Base-by-base conservation (phyloP, 2,329 filamentous ascomycete genomes). In the Calonectria naviculata region DNA sequence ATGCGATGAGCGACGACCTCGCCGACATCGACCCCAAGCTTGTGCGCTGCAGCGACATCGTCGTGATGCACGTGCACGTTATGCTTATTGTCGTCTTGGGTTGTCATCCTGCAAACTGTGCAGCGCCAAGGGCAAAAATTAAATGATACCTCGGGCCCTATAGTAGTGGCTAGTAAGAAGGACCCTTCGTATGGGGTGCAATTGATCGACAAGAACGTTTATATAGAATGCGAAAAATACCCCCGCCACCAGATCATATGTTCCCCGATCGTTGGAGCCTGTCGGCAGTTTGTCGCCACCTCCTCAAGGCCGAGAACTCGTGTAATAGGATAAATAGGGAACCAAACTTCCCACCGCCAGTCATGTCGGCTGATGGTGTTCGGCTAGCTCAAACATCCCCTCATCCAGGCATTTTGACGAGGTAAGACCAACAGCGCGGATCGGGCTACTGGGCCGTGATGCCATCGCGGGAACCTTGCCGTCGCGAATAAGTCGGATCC, bases 1-100 rank as follows among this genome's bases (percentile, higher is more conserved):
- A 77, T 75, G 21, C 75, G 66, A 2, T 72, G 68, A n/a, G 73
- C 70, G 28, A 77, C 73, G 8, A 77, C 70, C 10, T 77, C 75
- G 8, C 71, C 73, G 1, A 77, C 75, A 17, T 61, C 71, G 7
- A 77, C 71, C 7, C 75, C 75, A 17, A 73, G 67, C 49, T 77
- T 77, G 41, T 28, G 38, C 10, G 75, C 75, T 34, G 74, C 70
- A 4, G 72, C 71, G 26, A 71, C 66, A 26, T 75, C 73, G 47
- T 77, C 73, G 49, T 75, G 71, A 36, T 77, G 73, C 15, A n/a
- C n/a, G 38, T 52, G 67, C 15, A 42, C 42, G 17, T 38, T 26
- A 12, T 70, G 54, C 24, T 70, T 65, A 19, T 66, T 66, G 21
- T 68, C 67, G 67, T 68, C 67, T 26, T 38, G 36, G 17, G 29